Conservation (phyloP, 306 rosid species). For the barrel medic (Medicago truncatula) region DNA sequence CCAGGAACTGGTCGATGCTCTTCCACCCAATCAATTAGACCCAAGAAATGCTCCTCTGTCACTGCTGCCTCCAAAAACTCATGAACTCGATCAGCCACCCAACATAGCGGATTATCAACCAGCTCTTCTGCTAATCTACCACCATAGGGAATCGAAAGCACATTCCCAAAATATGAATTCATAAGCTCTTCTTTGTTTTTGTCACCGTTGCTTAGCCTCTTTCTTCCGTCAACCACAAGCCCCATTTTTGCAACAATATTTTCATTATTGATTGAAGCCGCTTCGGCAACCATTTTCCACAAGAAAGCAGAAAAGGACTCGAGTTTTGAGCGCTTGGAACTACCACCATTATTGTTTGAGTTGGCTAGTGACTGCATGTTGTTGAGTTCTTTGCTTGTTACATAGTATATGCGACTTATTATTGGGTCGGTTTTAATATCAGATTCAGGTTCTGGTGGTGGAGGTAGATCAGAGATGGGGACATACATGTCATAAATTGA, state of each 20-base stretch:
- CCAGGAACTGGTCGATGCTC: slow-evolving; percentile 56
- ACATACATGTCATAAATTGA: slow-evolving; percentile 57
- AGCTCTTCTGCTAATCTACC: slow-evolving; percentile 45
- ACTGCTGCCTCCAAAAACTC: slow-evolving; percentile 47
- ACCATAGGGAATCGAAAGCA: slow-evolving; percentile 62
- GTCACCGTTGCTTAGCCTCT: slow-evolving; percentile 42
- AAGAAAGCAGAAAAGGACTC: slow-evolving; percentile 68
- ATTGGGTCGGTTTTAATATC: not conserved
- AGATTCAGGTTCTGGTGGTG: slow-evolving; percentile 6
- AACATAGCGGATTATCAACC: slow-evolving; percentile 44
- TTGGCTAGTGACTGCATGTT: slow-evolving; percentile 53
- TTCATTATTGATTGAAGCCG: not conserved
- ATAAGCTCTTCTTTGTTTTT: slow-evolving; percentile 20
- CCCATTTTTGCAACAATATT: slow-evolving; percentile 59
- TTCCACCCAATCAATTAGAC: slow-evolving; percentile 81
- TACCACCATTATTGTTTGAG: not conserved
- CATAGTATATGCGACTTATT: slow-evolving; percentile 63
- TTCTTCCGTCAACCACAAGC: slow-evolving; percentile 72
- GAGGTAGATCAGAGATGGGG: slow-evolving; percentile 47
- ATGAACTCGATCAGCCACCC: slow-evolving; percentile 58
- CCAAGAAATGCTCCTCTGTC: slow-evolving; percentile 67
- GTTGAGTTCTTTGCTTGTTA: slow-evolving; percentile 43
- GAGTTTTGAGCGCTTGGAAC: slow-evolving; percentile 47
- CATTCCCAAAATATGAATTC: slow-evolving; percentile 69
- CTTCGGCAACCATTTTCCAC: slow-evolving; percentile 66